Base-by-base conservation (phyloP, 164 flowering plant species). In the Hamamelis virginiana region DNA sequence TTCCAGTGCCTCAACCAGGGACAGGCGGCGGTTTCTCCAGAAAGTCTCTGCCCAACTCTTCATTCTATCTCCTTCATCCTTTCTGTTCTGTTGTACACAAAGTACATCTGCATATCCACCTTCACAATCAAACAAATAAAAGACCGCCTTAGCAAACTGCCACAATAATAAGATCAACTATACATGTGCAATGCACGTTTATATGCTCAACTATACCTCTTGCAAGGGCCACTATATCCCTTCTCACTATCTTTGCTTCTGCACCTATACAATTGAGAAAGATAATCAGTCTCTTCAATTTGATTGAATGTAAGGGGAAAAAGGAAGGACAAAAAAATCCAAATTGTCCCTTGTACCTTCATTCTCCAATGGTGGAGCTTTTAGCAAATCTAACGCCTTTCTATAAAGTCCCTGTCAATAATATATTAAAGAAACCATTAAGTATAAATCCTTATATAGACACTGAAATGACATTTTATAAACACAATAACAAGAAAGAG, bases 41-140 rank as follows among this genome's bases (percentile, higher is more conserved):
- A 84, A 71, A 27, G 69, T 33, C 69, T 89, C 89, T 26, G 97
- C 96, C 97, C 97, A 92, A 1, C 64, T 80, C 80, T 78, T 92
- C 91, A 92, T 76, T 66, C 77, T 80, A 46, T 91, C 92, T 19
- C 94, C 98, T 86, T 92, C 91, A 38, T 47, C 80, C 72, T 84
- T 92, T 67, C 98, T 80, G 77, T 90, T 87, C 74, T 85, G 83
- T 69, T 92, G 98, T 59, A 92, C 80, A 44, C 82, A 65, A 8
- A 95, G 91, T 41, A 74, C 69, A 69, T 92, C 92, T 12, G 88
- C 96, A 81, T 95, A 91, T 14, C 92, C 98, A 66, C 97, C 98
- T 92, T 52, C 72, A 76, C 9, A 80, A 46, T 16, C 62, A 50
- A 65, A 9, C 14, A 65, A 28, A 19, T 51, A 18, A 58, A 15